Evolutionary conservation across 768 basidiomycete genomes (phyloP).

Genomic region (Rhizopogon rudus): DNA sequence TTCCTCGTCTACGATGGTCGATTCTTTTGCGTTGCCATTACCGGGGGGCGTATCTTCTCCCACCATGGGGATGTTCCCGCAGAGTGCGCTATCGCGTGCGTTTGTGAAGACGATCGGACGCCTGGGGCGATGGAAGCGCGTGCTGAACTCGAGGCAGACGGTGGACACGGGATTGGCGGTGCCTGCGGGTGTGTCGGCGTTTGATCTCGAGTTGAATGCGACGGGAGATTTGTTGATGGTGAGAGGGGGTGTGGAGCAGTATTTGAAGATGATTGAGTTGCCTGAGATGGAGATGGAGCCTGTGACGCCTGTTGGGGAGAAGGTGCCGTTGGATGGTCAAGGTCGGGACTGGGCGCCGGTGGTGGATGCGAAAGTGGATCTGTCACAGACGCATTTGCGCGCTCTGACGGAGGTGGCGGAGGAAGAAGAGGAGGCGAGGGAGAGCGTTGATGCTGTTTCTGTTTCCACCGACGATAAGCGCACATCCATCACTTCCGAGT

Average conservation of each 20-base stretch:
- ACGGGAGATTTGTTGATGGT: constrained; percentile 56
- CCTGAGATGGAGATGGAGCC: constrained; percentile 9
- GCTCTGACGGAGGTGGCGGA: constrained; percentile 28
- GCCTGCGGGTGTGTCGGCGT: constrained; percentile 55
- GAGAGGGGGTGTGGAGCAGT: constrained; percentile 61
- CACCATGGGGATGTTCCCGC: constrained; percentile 40
- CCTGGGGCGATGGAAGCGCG: constrained; percentile 78
- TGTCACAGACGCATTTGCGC: constrained; percentile 15
- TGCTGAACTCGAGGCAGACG: constrained; percentile 47
- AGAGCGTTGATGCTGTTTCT: constrained; percentile 2
- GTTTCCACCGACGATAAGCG: constrained; percentile 6
- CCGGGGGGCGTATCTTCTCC: constrained; percentile 17
- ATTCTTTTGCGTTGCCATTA: background rate
- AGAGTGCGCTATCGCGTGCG: constrained; percentile 65
- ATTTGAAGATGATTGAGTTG: constrained; percentile 52
- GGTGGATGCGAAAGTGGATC: constrained; percentile 3
- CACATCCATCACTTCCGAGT: constrained; percentile 15
- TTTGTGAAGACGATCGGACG: constrained; percentile 81
- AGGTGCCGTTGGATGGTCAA: background rate
- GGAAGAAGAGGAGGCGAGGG: constrained; percentile 18
- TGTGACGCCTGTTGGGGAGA: constrained; percentile 1
- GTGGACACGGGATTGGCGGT: constrained; percentile 31
- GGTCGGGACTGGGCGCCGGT: background rate
- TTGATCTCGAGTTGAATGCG: constrained; percentile 63
- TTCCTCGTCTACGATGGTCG: background rate